Base-by-base conservation (phyloP, 192 early-diverging fungal genomes). In the Coemansia sp. region DNA sequence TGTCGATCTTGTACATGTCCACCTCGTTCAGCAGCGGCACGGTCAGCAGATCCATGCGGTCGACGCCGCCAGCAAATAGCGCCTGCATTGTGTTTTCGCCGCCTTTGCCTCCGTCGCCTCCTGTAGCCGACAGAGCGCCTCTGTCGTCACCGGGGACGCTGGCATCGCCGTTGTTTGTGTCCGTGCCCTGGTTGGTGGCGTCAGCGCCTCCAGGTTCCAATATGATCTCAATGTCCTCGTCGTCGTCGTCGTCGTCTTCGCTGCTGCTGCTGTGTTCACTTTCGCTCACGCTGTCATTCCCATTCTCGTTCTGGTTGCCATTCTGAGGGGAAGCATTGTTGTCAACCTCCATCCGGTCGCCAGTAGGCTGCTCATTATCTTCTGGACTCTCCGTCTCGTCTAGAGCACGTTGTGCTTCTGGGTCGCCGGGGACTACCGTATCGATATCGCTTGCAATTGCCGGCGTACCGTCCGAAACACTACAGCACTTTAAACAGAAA, bases 1-100 rank as follows among this genome's bases (percentile, higher is more conserved):
- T 57, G 69, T 98, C 94, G 9, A 93, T 85, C 43, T 94, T 92
- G 61, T 79, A 90, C 41, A 98, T 80, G 41, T 85, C 85, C 44
- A 88, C 80, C 4, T 87, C 89, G 36, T 99, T 65, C 14, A 77
- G 42, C 27, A 77, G 55, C 32, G 67, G 73, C 5, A 77, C 73
- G 4, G 73, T 61, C 38, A 77, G 50, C 35, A 77, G 47, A 22
- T 77, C 73, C 40, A 77, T 53, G 11, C 46, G 49, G 29, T 60
- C 68, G 23, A 51, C 55, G 38, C 59, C 59, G 5, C 59, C 50
- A 20, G 61, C 55, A 45, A 77, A 55, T 28, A 63, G 33, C 7
- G 50, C 58, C 40, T 67, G 67, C 9, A 60, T 34, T 17, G 38
- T 28, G 25, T 23, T 32, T 4, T 40, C 56, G 3, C 49, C 62